Evolutionary conservation across 106 monocot species (phyloP).

Genomic region (Gastrodia elata): DNA sequence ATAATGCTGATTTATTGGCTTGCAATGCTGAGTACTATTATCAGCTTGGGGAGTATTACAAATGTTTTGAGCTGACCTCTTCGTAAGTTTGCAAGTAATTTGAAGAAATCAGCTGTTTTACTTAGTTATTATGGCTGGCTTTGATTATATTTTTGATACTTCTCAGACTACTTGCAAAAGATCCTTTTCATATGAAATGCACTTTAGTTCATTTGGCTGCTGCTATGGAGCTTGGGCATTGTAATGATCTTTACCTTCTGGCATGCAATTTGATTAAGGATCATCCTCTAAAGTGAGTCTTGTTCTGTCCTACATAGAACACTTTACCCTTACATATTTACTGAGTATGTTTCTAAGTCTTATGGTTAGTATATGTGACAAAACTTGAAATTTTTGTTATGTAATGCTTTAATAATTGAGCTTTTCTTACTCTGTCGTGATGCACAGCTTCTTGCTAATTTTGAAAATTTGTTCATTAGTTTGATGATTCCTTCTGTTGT

Average conservation of each 20-base stretch:
- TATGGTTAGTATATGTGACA: background rate
- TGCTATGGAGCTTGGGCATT: constrained; percentile 86
- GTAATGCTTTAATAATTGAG: background rate
- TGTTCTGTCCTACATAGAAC: background rate
- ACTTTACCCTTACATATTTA: background rate
- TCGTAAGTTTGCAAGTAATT: constrained; percentile 45
- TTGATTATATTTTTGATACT: background rate
- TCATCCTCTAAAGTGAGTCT: constrained; percentile 90
- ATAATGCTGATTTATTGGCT: constrained; percentile 68
- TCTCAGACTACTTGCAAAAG: constrained; percentile 74
- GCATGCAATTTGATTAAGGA: constrained; percentile 84
- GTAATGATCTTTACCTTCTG: constrained; percentile 89
- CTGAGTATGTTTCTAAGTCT: background rate
- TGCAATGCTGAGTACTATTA: constrained; percentile 97
- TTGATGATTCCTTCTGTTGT: background rate
- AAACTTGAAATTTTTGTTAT: background rate
- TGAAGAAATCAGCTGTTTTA: constrained; percentile 5
- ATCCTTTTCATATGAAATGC: constrained; percentile 89
- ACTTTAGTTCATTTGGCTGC: constrained; percentile 76
- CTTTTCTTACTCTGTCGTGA: background rate
- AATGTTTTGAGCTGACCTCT: constrained; percentile 85
- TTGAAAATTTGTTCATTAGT: background rate
- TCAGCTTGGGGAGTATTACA: constrained; percentile 87
- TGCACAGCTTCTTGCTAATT: background rate
- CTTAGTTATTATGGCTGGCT: background rate